Conservation (phyloP, 352 stramenopile genomes). For the Globisporangium recalcitrans region DNA sequence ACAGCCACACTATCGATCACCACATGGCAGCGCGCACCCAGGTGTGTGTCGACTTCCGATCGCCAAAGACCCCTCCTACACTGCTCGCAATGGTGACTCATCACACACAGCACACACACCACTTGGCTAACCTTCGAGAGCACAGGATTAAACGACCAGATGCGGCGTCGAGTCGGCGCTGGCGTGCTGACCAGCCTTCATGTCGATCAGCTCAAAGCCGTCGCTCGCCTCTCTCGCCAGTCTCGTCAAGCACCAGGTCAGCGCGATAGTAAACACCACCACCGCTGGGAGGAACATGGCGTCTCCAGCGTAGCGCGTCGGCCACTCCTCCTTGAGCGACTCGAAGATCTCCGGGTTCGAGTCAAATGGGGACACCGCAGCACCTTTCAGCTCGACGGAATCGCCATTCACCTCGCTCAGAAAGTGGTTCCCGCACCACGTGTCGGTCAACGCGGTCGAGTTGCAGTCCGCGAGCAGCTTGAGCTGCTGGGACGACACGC, state of each 20-base stretch:
- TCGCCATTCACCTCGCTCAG: slow-evolving; percentile 2
- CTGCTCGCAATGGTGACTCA: too few relatives aligned
- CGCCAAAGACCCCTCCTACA: too few relatives aligned
- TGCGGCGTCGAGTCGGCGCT: background rate
- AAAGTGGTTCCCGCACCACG: slow-evolving; percentile 16
- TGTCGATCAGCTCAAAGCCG: slow-evolving; percentile 15
- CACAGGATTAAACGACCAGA: background rate
- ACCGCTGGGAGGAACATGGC: background rate
- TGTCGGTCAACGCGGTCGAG: slow-evolving; percentile 7
- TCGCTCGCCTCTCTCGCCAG: slow-evolving; percentile 5
- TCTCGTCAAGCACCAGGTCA: slow-evolving; percentile 4
- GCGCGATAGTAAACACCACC: background rate
- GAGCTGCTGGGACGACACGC: slow-evolving; percentile 6
- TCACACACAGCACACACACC: too few relatives aligned
- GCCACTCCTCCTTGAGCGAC: slow-evolving; percentile 13
- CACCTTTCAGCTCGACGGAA: background rate
- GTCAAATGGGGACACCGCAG: slow-evolving; percentile 4
- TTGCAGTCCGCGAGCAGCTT: slow-evolving; percentile 13
- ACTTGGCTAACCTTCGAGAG: too few relatives aligned
- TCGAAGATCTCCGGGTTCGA: slow-evolving; percentile 15
- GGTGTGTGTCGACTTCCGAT: too few relatives aligned
- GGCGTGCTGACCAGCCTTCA: slow-evolving; percentile 1
- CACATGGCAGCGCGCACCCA: too few relatives aligned
- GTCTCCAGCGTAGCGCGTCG: slow-evolving; percentile 2
- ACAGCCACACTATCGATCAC: too few relatives aligned